phyloP scores from a whole-genome alignment of 2,329 filamentous ascomycete species.

The Aspergillus unguis region DNA sequence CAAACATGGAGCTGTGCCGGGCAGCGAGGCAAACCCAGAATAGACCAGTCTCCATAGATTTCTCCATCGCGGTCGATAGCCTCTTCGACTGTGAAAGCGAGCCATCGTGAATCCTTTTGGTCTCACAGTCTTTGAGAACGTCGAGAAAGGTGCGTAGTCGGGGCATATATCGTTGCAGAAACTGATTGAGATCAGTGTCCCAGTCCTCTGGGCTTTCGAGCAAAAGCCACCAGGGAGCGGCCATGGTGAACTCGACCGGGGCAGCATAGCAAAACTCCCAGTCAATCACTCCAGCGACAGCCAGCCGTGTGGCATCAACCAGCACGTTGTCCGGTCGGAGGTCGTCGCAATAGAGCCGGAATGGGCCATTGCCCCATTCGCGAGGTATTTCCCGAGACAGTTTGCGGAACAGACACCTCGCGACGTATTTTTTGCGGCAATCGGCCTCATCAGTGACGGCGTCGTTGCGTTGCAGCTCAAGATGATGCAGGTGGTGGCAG shows the following conservation, averaged over 20 bases:
- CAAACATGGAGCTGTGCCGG: constrained; percentile 26
- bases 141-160: constrained; percentile 25
- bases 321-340: constrained; percentile 27
- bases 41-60: constrained; percentile 23
- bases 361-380: constrained; percentile 23
- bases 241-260: constrained; percentile 22
- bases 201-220: constrained; percentile 27
- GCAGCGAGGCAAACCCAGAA: constrained; percentile 30
- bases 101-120: constrained; percentile 11
- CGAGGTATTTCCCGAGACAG: constrained; percentile 19
- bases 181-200: constrained; percentile 25
- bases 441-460: constrained; percentile 22
- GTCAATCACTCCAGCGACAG: constrained; percentile 24
- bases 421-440: constrained; percentile 28
- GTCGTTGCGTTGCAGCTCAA: constrained; percentile 28
- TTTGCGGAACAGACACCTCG: constrained; percentile 23
- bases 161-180: constrained; percentile 23
- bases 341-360: constrained; percentile 31
- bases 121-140: constrained; percentile 24
- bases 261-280: constrained; percentile 30
- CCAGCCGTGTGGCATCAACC: constrained; percentile 19
- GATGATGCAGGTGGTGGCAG: constrained; percentile 25
- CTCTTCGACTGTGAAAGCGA: constrained; percentile 19
- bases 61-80: constrained; percentile 24
- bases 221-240: constrained; percentile 28